Evolutionary conservation across 2,329 filamentous ascomycete species (phyloP).

Genomic region (Fusarium euwallaceae): DNA sequence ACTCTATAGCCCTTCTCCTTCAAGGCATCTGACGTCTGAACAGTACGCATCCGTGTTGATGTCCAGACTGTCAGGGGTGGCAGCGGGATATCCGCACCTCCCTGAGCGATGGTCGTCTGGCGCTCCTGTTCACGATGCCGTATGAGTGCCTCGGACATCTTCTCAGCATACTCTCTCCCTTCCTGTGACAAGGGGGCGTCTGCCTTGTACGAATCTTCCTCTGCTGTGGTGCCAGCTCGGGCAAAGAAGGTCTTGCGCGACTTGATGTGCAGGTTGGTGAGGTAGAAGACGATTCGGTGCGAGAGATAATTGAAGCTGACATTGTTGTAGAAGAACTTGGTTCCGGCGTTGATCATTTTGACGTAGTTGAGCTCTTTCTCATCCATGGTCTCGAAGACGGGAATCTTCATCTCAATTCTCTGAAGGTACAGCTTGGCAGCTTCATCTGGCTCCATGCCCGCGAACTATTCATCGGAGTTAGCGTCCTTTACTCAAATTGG

Average conservation of each 20-base stretch:
- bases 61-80: slow-evolving; percentile 94
- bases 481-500: not conserved
- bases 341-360: slow-evolving; percentile 98
- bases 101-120: slow-evolving; percentile 74
- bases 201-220: slow-evolving; percentile 91
- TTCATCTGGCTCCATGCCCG: slow-evolving; percentile 91
- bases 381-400: slow-evolving; percentile 96
- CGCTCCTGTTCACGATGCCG: slow-evolving; percentile 87
- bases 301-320: slow-evolving; percentile 96
- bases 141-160: slow-evolving; percentile 87
- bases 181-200: slow-evolving; percentile 87
- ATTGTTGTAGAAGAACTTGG: slow-evolving; percentile 95
- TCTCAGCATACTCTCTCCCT: slow-evolving; percentile 83
- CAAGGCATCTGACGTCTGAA: slow-evolving; percentile 90
- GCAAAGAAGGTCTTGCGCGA: slow-evolving; percentile 93
- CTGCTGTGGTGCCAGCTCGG: slow-evolving; percentile 85
- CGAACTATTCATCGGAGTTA: slow-evolving; percentile 69
- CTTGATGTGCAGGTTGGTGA: slow-evolving; percentile 98
- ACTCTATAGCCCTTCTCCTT: slow-evolving; percentile 85
- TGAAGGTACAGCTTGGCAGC: slow-evolving; percentile 92
- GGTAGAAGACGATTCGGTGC: slow-evolving; percentile 97
- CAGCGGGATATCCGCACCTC: slow-evolving; percentile 75
- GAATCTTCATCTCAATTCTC: slow-evolving; percentile 92
- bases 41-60: slow-evolving; percentile 88
- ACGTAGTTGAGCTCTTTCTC: slow-evolving; percentile 96